Base-by-base conservation (phyloP, 2,329 filamentous ascomycete species). In the Basipetospora chlamydospora region DNA sequence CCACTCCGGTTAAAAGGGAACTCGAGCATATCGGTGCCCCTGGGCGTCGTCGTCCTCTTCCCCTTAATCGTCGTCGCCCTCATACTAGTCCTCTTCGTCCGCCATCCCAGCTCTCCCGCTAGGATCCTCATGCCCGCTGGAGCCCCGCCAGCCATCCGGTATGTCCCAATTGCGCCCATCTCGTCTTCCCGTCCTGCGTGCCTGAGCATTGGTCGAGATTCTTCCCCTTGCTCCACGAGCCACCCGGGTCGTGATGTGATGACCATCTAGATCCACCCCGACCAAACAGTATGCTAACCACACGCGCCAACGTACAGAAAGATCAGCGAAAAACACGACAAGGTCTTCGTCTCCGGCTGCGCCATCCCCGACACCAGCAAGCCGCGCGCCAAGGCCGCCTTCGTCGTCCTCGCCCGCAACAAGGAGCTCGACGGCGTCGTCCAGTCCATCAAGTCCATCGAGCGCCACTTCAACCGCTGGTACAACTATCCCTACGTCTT, bases 401-500 rank as follows among this genome's bases (percentile, higher is more conserved):
- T 98, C 51, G 90, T 98, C 44, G 86, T 98, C 26, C 70, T 98
- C 41, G 90, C 90, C 38, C 70, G 90, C 49, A 96, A 98, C 56
- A 92, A 94, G 66, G 90, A 98, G 61, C 59, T 98, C 44, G 87
- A 94, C 1, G 90, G 90, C 41, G 90, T 98, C 26, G 75, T 98
- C 45, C 85, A 96, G 58, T 96, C 90, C 8, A 73, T 98, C 57
- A 95, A 95, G 64, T 96, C 88, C 29, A 87, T 98, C 47, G 90
- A 98, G 64, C 75, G 90, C 48, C 90, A 98, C 60, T 98, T 98
- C 73, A 98, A 98, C 61, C 76, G 87, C 46, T 98, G 88, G 87
- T 98, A 86, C 57, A 77, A 96, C 59, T 98, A 98, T 57, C 90
- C 90, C 18, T 98, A 96, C 54, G 88, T 96, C 47, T 96, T 98